Evolutionary conservation across 1,284 basidiomycete species (phyloP).

Genomic region (Wallemia hederae): DNA sequence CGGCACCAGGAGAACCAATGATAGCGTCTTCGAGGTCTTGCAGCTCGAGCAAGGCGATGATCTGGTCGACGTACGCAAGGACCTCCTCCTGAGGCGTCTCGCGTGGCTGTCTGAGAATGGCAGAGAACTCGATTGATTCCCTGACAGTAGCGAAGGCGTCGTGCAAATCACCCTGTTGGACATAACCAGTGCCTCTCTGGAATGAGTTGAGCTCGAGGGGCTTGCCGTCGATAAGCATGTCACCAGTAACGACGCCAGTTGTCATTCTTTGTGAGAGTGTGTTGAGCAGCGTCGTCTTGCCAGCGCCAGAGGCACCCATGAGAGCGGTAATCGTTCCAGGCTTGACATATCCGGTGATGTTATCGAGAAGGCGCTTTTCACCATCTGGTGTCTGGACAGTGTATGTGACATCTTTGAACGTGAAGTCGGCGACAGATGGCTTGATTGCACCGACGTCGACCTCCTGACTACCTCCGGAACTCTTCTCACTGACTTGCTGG

Average conservation of each 20-base stretch:
- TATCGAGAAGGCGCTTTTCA: constrained; percentile 7
- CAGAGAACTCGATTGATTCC: constrained; percentile 27
- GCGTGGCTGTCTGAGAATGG: constrained; percentile 26
- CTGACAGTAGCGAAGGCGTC: constrained; percentile 42
- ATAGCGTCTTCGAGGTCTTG: constrained; percentile 27
- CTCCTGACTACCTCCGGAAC: constrained; percentile 13
- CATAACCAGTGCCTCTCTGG: constrained; percentile 21
- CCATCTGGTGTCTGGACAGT: constrained; percentile 2
- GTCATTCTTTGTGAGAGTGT: constrained; percentile 25
- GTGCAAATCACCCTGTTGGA: constrained; percentile 23
- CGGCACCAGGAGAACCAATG: constrained; percentile 35
- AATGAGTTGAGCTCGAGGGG: constrained; percentile 19
- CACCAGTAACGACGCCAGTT: constrained; percentile 21
- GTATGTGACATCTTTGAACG: constrained; percentile 2
- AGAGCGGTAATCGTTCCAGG: constrained; percentile 27
- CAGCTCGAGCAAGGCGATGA: constrained; percentile 23
- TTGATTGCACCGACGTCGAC: constrained; percentile 12
- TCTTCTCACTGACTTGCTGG: constrained; percentile 3
- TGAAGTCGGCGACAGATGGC: constrained; percentile 3
- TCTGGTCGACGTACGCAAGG: constrained; percentile 24
- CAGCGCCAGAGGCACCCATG: constrained; percentile 21
- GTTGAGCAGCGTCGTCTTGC: constrained; percentile 21
- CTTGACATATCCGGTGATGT: constrained; percentile 25
- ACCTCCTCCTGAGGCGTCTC: constrained; percentile 22
- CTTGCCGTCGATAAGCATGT: constrained; percentile 23